Percentiles rank a stretch among this genome's conserved stretches.
Conservation (phyloP, 1,284 basidiomycete genomes). For the Boletus hoseneyae region DNA sequence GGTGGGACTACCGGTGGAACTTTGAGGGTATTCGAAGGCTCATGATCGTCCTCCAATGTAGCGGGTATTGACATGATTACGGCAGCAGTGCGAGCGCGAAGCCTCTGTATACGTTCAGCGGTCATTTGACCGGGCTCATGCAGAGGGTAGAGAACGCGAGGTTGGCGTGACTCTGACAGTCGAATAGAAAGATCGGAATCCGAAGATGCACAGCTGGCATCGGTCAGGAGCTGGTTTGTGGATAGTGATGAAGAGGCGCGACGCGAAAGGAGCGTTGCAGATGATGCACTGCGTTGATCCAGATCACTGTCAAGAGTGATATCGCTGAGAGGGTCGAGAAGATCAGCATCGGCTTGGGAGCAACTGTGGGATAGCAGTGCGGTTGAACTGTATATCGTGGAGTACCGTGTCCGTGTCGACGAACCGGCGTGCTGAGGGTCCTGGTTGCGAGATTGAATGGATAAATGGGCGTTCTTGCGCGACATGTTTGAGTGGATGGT, state of each 20-base stretch:
- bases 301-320: constrained; percentile 16
- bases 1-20: background rate
- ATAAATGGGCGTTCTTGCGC: constrained; percentile 12
- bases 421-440: constrained; percentile 5
- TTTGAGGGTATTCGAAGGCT: background rate
- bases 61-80: constrained; percentile 28
- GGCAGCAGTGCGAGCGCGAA: constrained; percentile 29
- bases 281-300: constrained; percentile 23
- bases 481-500: constrained; percentile 20
- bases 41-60: constrained; percentile 22
- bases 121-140: constrained; percentile 29
- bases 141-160: constrained; percentile 13
- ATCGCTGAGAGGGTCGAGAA: constrained; percentile 13
- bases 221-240: background rate
- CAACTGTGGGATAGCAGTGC: constrained; percentile 5
- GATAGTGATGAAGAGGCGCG: constrained; percentile 7
- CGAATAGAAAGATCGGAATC: constrained; percentile 1
- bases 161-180: constrained; percentile 9
- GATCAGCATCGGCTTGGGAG: constrained; percentile 1
- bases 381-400: constrained; percentile 17
- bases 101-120: constrained; percentile 20
- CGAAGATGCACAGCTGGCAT: constrained; percentile 11
- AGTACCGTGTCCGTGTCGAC: constrained; percentile 7
- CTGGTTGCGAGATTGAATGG: constrained; percentile 8
- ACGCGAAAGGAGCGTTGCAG: constrained; percentile 23